Conservation (phyloP, 2,329 filamentous ascomycete genomes). For the Orbilia blumenaviensis region DNA sequence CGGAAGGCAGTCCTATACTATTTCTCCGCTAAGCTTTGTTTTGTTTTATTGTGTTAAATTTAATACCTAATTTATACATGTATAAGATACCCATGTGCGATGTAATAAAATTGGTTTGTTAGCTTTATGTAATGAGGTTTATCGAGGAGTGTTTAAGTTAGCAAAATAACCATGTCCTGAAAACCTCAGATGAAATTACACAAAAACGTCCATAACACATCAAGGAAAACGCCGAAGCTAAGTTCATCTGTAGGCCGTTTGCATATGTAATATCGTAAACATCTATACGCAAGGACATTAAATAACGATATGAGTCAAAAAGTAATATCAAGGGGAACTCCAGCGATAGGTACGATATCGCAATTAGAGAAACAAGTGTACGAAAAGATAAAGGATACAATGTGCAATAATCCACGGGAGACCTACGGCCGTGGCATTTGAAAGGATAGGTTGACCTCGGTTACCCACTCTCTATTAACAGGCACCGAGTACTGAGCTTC, state of each 20-base stretch:
- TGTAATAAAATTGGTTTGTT: background rate
- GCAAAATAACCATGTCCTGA: background rate
- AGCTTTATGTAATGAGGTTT: constrained; percentile 1
- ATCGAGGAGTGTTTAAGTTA: background rate
- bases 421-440: background rate
- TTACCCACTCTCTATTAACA: constrained; percentile 39
- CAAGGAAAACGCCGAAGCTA: constrained; percentile 6
- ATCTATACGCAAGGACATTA: background rate
- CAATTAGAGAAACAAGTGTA: background rate
- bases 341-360: background rate
- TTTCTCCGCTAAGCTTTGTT: too few relatives aligned
- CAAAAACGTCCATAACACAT: background rate
- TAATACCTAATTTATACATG: background rate
- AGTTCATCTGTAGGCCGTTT: background rate
- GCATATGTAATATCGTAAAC: background rate
- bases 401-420: background rate
- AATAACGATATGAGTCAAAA: background rate
- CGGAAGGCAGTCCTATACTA: too few relatives aligned
- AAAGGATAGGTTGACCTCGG: constrained; percentile 38
- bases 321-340: background rate
- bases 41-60: background rate
- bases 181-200: background rate
- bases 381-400: background rate
- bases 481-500: constrained; percentile 22
- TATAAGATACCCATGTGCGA: background rate